Conservation (phyloP, 345 rosid genomes). For the Bretschneidera sinensis region DNA sequence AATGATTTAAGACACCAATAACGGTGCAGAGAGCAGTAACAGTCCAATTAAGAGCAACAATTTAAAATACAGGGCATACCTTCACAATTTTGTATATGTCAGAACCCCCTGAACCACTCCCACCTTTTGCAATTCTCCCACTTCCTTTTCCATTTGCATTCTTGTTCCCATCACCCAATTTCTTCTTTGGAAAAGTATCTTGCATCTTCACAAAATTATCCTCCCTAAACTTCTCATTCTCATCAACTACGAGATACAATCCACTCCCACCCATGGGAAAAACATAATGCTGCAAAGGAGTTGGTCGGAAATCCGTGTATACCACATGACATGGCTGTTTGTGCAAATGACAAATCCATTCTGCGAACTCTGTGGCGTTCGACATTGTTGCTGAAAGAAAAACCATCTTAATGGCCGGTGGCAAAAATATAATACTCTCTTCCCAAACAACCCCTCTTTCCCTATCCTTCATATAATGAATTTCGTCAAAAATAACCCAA, state of each 20-base stretch:
- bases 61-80: constrained; percentile 38
- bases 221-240: constrained; percentile 88
- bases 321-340: constrained; percentile 98
- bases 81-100: constrained; percentile 95
- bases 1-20: no score
- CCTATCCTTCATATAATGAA: constrained; percentile 96
- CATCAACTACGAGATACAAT: constrained; percentile 93
- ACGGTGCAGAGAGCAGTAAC: background rate
- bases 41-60: constrained; percentile 5
- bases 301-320: constrained; percentile 94
- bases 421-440: constrained; percentile 92
- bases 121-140: constrained; percentile 76
- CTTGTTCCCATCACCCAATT: constrained; percentile 47
- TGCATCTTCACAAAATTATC: constrained; percentile 88
- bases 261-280: constrained; percentile 93
- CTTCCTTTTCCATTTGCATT: constrained; percentile 63
- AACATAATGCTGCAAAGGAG: constrained; percentile 97
- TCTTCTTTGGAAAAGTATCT: constrained; percentile 73
- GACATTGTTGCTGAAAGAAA: constrained; percentile 99
- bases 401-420: constrained; percentile 96
- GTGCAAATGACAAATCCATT: constrained; percentile 94
- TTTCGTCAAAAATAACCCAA: constrained; percentile 98
- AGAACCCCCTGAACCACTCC: constrained; percentile 71
- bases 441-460: constrained; percentile 99
- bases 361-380: constrained; percentile 94